These are phyloP conservation scores for Chimonanthus salicifolius DNA, from an alignment of 164 flowering plant species.

Conservation along the genomic window DNA sequence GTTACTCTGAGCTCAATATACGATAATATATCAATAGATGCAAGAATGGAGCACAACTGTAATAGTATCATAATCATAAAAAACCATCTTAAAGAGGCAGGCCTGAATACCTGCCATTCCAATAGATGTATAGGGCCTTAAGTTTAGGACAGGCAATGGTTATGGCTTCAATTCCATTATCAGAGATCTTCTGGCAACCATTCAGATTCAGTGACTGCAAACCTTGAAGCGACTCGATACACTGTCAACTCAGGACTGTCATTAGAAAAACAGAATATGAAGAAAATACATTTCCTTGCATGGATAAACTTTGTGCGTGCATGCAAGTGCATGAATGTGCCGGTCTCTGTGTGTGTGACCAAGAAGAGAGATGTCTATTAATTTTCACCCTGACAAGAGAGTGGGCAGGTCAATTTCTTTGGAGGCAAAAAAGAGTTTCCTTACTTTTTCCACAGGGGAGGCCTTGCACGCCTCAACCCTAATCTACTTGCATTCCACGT, in stretches of 20 bases:
- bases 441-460: too few species aligned
- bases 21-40: slow-evolving; percentile 9
- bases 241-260: slow-evolving; percentile 11
- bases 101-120: slow-evolving; percentile 75
- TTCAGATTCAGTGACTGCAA: slow-evolving; percentile 70
- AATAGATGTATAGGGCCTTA: slow-evolving; percentile 71
- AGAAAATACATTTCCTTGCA: background rate
- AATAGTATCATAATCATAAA: background rate
- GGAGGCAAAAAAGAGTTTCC: too few species aligned
- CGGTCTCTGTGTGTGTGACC: too few species aligned
- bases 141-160: slow-evolving; percentile 56
- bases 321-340: too few species aligned
- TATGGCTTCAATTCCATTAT: slow-evolving; percentile 64
- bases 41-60: background rate
- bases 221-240: slow-evolving; percentile 38
- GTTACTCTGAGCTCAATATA: slow-evolving; percentile 52
- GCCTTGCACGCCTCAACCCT: too few species aligned
- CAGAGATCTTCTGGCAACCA: slow-evolving; percentile 91
- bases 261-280: slow-evolving; percentile 10
- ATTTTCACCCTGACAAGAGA: too few species aligned
- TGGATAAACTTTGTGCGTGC: background rate
- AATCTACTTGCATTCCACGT: too few species aligned
- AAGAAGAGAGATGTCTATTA: too few species aligned
- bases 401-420: too few species aligned
- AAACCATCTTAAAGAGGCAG: slow-evolving; percentile 1